Conservation (phyloP, 129 eudicot genomes). For the Ambrosia artemisiifolia region DNA sequence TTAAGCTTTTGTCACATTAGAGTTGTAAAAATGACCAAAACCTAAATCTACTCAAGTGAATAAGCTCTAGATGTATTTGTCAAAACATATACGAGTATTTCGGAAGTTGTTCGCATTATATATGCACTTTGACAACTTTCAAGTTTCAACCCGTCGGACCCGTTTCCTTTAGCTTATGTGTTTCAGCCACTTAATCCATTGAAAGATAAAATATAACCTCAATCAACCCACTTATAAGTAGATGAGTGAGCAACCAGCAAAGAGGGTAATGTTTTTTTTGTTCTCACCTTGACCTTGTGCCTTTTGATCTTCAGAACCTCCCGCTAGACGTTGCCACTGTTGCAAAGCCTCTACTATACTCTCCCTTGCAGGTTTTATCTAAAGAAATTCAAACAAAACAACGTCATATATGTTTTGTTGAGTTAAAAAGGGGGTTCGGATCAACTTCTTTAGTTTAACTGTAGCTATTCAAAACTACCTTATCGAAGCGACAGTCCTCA, state of each 20-base stretch:
- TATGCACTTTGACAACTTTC: background rate
- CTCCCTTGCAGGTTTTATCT: constrained; percentile 97
- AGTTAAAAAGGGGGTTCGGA: background rate
- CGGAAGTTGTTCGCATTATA: background rate
- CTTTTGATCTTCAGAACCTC: constrained; percentile 40
- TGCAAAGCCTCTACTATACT: constrained; percentile 84
- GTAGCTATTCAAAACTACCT: constrained; percentile 45
- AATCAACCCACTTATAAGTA: background rate
- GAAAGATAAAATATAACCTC: background rate
- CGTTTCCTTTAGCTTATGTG: background rate
- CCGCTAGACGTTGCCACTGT: constrained; percentile 80
- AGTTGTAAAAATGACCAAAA: background rate
- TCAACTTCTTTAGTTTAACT: background rate
- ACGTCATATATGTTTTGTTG: background rate
- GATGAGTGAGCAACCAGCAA: background rate
- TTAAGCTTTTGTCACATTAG: background rate
- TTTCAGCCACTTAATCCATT: background rate
- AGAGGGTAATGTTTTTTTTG: background rate
- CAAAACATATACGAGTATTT: background rate
- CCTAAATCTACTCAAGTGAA: background rate
- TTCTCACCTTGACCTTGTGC: constrained; percentile 48
- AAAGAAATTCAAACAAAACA: constrained; percentile 5
- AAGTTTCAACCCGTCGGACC: background rate
- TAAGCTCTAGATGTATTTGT: background rate
- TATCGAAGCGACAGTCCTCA: constrained; percentile 85